phyloP scores from a whole-genome alignment of 768 basidiomycete genomes.

The Pilatotrama ljubarskyi region DNA sequence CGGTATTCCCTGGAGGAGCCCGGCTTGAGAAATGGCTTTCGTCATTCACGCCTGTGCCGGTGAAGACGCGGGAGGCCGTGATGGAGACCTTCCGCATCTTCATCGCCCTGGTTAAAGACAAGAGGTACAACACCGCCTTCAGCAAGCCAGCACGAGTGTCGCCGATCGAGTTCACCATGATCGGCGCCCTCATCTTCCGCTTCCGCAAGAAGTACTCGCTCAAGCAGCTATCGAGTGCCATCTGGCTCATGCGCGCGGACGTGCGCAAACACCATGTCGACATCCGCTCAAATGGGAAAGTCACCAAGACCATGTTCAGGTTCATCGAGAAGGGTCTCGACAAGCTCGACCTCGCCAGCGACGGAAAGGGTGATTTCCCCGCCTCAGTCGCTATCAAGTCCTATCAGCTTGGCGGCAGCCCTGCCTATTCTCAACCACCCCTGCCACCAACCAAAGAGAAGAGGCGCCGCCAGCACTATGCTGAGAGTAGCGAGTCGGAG shows the following conservation, averaged over 20 bases:
- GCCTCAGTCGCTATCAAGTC: constrained; percentile 11
- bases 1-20: constrained; percentile 19
- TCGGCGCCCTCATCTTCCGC: constrained; percentile 53
- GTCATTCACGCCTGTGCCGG: constrained; percentile 26
- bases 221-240: constrained; percentile 43
- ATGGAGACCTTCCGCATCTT: constrained; percentile 50
- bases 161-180: constrained; percentile 68
- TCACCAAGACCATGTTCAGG: constrained; percentile 56
- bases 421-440: neutral
- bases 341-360: neutral
- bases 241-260: constrained; percentile 53
- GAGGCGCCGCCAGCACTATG: constrained; percentile 2
- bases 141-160: constrained; percentile 43
- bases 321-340: constrained; percentile 40
- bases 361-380: constrained; percentile 13
- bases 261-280: constrained; percentile 59
- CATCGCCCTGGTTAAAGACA: constrained; percentile 44
- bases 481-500: constrained; percentile 7
- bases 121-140: constrained; percentile 39
- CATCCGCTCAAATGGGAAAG: constrained; percentile 60
- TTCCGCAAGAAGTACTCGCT: constrained; percentile 40
- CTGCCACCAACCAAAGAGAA: constrained; percentile 2
- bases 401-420: neutral
- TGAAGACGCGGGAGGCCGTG: constrained; percentile 35
- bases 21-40: constrained; percentile 34